Percentiles rank a stretch among this genome's conserved stretches.
Conservation (phyloP, 2,329 filamentous ascomycete genomes). For the Fusarium sp. region DNA sequence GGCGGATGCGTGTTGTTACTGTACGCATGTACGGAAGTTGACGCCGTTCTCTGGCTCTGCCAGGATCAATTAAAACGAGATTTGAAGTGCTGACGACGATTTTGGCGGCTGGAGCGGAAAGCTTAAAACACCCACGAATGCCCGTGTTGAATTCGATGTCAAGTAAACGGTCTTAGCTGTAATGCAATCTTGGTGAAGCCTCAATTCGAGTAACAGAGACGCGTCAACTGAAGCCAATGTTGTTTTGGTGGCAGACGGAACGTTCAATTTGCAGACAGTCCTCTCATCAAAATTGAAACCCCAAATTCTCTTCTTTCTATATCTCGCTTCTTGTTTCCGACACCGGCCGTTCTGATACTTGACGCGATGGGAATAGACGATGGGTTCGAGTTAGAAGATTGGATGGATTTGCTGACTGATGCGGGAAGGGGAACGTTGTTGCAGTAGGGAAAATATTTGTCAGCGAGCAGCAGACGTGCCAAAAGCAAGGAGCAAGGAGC, state of each 20-base stretch:
- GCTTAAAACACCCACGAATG: background rate
- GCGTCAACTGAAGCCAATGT: slow-evolving; percentile 18
- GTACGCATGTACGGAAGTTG: slow-evolving; percentile 28
- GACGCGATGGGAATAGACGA: slow-evolving; percentile 31
- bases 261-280: background rate
- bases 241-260: background rate
- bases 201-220: slow-evolving; percentile 30
- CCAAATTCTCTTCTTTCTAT: background rate
- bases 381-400: slow-evolving; percentile 19
- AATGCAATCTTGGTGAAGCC: slow-evolving; percentile 25
- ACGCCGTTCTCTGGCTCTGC: slow-evolving; percentile 17
- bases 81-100: slow-evolving; percentile 19
- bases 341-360: slow-evolving; percentile 14
- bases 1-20: slow-evolving; percentile 21
- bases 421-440: slow-evolving; percentile 36
- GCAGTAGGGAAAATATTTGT: slow-evolving; percentile 45
- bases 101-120: slow-evolving; percentile 15
- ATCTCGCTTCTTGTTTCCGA: background rate
- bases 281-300: slow-evolving; percentile 1
- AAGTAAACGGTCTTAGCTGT: slow-evolving; percentile 14
- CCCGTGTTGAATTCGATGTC: slow-evolving; percentile 5
- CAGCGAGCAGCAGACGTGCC: slow-evolving; percentile 34
- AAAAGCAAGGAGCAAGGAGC: slow-evolving; percentile 30
- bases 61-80: slow-evolving; percentile 21
- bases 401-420: slow-evolving; percentile 40